Conservation (phyloP, 176 grass and related monocot species). For the Areca catechu region DNA sequence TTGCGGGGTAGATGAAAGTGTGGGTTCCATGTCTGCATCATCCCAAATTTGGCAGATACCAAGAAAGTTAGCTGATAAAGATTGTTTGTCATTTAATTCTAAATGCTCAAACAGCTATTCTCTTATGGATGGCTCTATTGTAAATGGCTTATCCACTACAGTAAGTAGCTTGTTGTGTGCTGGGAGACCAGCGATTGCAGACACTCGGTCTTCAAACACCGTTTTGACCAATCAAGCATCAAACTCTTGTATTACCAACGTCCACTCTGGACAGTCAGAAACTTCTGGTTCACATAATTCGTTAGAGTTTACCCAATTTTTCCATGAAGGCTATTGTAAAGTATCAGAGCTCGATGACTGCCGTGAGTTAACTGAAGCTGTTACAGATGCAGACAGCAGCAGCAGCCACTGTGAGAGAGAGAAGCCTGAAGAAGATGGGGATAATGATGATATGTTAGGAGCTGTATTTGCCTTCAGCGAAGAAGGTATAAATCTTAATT, state of each 20-base stretch:
- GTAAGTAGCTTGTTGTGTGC: constrained; percentile 16
- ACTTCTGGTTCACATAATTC: constrained; percentile 54
- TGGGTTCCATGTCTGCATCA: constrained; percentile 8
- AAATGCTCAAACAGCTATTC: constrained; percentile 32
- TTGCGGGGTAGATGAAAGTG: constrained; percentile 21
- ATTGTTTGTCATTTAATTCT: constrained; percentile 8
- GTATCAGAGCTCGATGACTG: constrained; percentile 98
- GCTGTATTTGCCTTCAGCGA: constrained; percentile 97
- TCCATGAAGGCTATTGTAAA: constrained; percentile 99
- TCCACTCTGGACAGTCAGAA: constrained; percentile 41
- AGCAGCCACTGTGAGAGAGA: constrained; percentile 99
- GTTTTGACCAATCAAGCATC: constrained; percentile 23
- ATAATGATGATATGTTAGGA: constrained; percentile 91
- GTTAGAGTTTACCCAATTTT: constrained; percentile 83
- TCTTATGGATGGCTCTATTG: constrained; percentile 43
- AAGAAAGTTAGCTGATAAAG: constrained; percentile 4
- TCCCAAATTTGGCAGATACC: constrained; percentile 12
- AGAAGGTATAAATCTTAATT: constrained; percentile 50
- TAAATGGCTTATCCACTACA: constrained; percentile 25
- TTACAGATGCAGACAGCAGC: constrained; percentile 99
- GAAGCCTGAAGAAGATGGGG: constrained; percentile 95
- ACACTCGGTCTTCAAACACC: constrained; percentile 30
- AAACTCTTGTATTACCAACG: constrained; percentile 26
- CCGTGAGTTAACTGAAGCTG: constrained; percentile 99
- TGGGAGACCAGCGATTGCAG: constrained; percentile 13